Conservation (phyloP, 2,329 filamentous ascomycete species). For the Paecilomyces sp. region DNA sequence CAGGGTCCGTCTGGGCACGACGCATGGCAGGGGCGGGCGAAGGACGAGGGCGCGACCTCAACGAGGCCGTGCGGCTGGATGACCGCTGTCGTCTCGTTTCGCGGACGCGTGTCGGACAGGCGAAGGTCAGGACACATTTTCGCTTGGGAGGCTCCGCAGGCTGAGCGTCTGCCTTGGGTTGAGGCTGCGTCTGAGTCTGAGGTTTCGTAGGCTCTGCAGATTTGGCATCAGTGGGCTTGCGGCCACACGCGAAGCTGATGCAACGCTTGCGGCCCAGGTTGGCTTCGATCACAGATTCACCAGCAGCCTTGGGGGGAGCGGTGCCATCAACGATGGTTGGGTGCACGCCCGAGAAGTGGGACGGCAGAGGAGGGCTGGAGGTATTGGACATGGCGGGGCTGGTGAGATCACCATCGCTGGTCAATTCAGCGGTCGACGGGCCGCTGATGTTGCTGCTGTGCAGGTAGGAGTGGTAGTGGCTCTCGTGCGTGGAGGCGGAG, state of each 20-base stretch:
- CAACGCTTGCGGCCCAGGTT: slow-evolving; percentile 70
- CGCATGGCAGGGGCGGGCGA: slow-evolving; percentile 33
- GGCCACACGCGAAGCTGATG: slow-evolving; percentile 84
- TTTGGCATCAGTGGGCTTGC: slow-evolving; percentile 47
- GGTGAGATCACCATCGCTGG: slow-evolving; percentile 87
- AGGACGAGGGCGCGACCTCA: slow-evolving; percentile 24
- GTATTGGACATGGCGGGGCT: slow-evolving; percentile 83
- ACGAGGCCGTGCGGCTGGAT: slow-evolving; percentile 13
- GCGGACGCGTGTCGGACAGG: slow-evolving; percentile 33
- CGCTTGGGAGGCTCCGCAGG: slow-evolving; percentile 33
- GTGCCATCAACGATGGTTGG: slow-evolving; percentile 7
- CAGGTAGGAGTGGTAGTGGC: slow-evolving; percentile 39
- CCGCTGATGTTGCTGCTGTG: slow-evolving; percentile 77
- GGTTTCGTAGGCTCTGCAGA: slow-evolving; percentile 58
- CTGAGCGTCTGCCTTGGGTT: slow-evolving; percentile 52
- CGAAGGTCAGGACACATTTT: slow-evolving; percentile 40
- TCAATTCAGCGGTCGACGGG: slow-evolving; percentile 80
- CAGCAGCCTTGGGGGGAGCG: slow-evolving; percentile 15
- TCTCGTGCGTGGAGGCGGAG: slow-evolving; percentile 29
- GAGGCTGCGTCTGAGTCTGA: slow-evolving; percentile 82
- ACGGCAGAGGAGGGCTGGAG: slow-evolving; percentile 73
- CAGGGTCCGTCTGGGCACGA: slow-evolving; percentile 16
- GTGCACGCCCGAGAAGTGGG: slow-evolving; percentile 24
- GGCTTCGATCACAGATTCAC: slow-evolving; percentile 55
- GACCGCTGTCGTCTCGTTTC: slow-evolving; percentile 20